Conservation (phyloP, 805 yeast genomes). For the Wickerhamiella domercqiae region DNA sequence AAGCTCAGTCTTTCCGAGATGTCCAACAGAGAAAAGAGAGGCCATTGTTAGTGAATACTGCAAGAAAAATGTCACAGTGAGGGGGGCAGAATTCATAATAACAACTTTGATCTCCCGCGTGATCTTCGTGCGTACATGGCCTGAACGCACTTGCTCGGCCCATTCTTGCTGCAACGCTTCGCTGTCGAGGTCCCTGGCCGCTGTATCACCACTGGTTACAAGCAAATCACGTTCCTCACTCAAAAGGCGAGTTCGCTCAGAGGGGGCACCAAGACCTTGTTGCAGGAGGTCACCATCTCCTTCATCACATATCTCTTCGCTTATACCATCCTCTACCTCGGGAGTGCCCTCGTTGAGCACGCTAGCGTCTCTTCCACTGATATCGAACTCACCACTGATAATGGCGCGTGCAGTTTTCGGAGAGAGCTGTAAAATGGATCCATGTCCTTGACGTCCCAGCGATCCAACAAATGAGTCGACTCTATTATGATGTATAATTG, state of each 20-base stretch:
- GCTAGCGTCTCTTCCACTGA: too few relatives aligned
- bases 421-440: neutral
- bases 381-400: neutral
- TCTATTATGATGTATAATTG: neutral
- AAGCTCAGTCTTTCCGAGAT: slow-evolving; percentile 59
- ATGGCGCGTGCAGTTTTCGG: neutral
- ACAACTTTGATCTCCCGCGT: slow-evolving; percentile 19
- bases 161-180: slow-evolving; percentile 16
- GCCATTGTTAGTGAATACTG: slow-evolving; percentile 63
- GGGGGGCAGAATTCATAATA: slow-evolving; percentile 30
- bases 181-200: neutral
- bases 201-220: neutral
- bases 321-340: neutral
- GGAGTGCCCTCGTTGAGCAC: too few relatives aligned
- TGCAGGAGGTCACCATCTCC: slow-evolving; percentile 18
- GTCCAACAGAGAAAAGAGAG: slow-evolving; percentile 72
- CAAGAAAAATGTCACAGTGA: slow-evolving; percentile 53
- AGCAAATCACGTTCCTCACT: slow-evolving; percentile 22
- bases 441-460: slow-evolving; percentile 9
- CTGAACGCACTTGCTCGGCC: slow-evolving; percentile 21
- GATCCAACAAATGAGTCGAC: slow-evolving; percentile 15
- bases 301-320: slow-evolving; percentile 10
- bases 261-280: slow-evolving; percentile 18
- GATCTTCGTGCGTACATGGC: slow-evolving; percentile 18
- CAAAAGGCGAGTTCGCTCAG: slow-evolving; percentile 19